phyloP scores from a whole-genome alignment of 208 protist genomes.

The Vickermania ingenoplastis region DNA sequence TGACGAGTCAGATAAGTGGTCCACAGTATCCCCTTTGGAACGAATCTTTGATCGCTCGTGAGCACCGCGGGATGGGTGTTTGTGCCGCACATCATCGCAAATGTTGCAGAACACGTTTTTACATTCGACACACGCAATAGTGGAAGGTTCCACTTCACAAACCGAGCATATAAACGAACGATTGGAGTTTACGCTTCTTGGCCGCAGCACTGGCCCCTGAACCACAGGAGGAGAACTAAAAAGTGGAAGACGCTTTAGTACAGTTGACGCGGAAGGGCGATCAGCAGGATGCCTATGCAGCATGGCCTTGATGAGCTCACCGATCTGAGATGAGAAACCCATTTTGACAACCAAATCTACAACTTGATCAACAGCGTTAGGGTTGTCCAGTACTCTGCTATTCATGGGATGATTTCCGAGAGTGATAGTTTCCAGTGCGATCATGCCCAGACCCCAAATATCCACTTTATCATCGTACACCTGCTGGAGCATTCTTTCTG shows the following conservation, averaged over 20 bases:
- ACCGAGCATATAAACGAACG: constrained; percentile 33
- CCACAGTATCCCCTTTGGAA: background rate
- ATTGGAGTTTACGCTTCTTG: background rate
- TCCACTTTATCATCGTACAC: constrained; percentile 79
- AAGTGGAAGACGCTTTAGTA: constrained; percentile 31
- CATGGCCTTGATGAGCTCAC: constrained; percentile 54
- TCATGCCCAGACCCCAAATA: constrained; percentile 76
- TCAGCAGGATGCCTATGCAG: constrained; percentile 52
- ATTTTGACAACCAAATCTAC: constrained; percentile 44
- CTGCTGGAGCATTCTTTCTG: constrained; percentile 83
- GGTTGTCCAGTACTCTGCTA: constrained; percentile 62
- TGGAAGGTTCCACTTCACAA: constrained; percentile 51
- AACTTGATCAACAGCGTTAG: constrained; percentile 29
- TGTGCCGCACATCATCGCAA: constrained; percentile 57
- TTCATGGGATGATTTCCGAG: constrained; percentile 77
- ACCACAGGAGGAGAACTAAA: constrained; percentile 19
- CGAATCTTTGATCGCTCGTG: constrained; percentile 38
- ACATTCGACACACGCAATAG: constrained; percentile 32
- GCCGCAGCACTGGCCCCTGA: background rate
- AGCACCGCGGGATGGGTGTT: constrained; percentile 44
- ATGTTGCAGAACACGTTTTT: constrained; percentile 34
- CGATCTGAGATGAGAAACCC: constrained; percentile 55
- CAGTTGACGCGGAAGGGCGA: constrained; percentile 36
- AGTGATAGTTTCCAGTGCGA: constrained; percentile 71
- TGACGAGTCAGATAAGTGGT: background rate